Conservation (phyloP, 2,329 filamentous ascomycete species). For the Cryphonectria japonica region DNA sequence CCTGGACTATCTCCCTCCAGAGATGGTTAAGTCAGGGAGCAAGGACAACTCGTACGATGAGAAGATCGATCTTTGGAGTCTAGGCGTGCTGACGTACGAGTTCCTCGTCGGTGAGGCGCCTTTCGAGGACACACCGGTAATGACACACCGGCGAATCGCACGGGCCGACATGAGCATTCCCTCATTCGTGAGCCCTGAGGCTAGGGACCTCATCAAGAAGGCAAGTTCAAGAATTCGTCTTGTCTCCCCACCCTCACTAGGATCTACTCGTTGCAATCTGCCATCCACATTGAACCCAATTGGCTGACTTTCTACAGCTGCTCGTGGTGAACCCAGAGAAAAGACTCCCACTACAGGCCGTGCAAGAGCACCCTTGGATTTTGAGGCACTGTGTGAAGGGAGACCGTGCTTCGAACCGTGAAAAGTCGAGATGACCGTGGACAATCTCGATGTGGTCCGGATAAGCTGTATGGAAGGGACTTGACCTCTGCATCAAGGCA, state of each 20-base stretch:
- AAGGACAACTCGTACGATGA: conserved; percentile 90
- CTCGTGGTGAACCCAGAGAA: conserved; percentile 94
- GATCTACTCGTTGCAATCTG: neutral
- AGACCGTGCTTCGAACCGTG: conserved; percentile 56
- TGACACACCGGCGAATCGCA: conserved; percentile 90
- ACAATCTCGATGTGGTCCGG: neutral
- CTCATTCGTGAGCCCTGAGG: conserved; percentile 86
- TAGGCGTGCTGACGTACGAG: conserved; percentile 94
- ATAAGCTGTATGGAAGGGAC: neutral
- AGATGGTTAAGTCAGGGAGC: conserved; percentile 87
- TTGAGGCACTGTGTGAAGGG: conserved; percentile 85
- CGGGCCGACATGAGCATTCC: conserved; percentile 92
- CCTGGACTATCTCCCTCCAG: conserved; percentile 93
- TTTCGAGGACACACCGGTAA: conserved; percentile 92
- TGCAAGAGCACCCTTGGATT: conserved; percentile 93
- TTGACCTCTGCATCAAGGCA: neutral
- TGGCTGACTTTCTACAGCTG: conserved; percentile 56
- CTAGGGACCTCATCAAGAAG: conserved; percentile 88
- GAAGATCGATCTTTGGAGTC: conserved; percentile 95
- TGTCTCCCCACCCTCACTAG: neutral
- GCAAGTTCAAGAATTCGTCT: conserved; percentile 56
- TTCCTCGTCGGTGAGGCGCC: conserved; percentile 95
- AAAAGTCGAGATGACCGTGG: conserved; percentile 43
- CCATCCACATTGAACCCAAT: neutral
- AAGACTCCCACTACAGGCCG: conserved; percentile 84